Evolutionary conservation across 2,329 filamentous ascomycete genomes (phyloP), one percentile per base, ranked within the genome.

Genomic region (Cercospora citrullina): DNA sequence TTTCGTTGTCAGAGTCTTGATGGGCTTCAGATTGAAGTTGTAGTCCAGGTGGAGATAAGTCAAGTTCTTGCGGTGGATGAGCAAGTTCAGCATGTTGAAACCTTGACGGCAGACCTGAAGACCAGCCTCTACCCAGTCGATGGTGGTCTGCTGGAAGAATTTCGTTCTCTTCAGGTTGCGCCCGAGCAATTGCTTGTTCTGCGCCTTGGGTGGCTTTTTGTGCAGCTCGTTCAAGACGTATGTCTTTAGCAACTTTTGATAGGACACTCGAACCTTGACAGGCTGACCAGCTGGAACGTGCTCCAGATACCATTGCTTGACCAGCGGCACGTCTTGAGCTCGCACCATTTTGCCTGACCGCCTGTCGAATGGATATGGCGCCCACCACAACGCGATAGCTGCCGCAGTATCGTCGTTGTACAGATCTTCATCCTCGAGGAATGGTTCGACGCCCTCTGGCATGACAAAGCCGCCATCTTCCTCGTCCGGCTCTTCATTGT

Each of bases 141-240:
- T 98, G 8, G 93, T 97, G 3, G 95, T 99, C 81, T 98, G 95
- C 81, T 99, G 96, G 86, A 99, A 99, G 83, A 99, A 99, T 77
- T 99, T 99, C 59, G 95, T 99, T 73, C 93, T 90, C 81, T 97
- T 98, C 72, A 99, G 81, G 8, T 93, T 96, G 75, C 89, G 89
- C 78, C 98, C 87, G 67, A 99, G 82, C 75, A 96, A 93, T 77
- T 99, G 95, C 78, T 94, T 96, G 83, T 94, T 97, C 73, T 97
- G 90, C 4, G 95, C 92, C 84, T 99, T 98, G 6, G 94, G 93
- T 72, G 91, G 92, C 81, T 94, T 96, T 83, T 94, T 96, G 81
- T 99, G 96, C 58, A 99, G 85, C 81, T 98, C 94, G 74, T 99
- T 99, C 72, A 99, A 86, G 18, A 99, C 95, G 74, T 90, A 99